Percentiles rank a stretch among this genome's conserved stretches.
Evolutionary conservation across 768 basidiomycete genomes (phyloP).

Genomic region (Leccinum arenicola): DNA sequence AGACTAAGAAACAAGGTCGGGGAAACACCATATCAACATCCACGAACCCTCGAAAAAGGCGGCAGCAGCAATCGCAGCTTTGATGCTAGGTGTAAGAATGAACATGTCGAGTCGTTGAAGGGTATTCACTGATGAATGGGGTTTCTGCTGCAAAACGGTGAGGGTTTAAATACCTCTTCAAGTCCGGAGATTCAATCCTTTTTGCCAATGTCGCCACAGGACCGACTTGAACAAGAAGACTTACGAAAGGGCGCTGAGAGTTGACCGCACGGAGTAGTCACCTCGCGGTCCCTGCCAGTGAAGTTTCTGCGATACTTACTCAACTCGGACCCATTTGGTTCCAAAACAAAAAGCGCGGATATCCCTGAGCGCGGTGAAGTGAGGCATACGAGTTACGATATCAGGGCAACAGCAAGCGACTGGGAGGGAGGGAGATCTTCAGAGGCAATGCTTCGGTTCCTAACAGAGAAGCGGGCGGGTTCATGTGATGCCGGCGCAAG

Average conservation of each 20-base stretch:
- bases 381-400: too few relatives aligned
- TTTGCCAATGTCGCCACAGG: neutral
- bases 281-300: too few relatives aligned
- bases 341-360: too few relatives aligned
- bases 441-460: too few relatives aligned
- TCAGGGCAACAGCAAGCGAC: too few relatives aligned
- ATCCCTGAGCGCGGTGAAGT: too few relatives aligned
- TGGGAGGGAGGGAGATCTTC: too few relatives aligned
- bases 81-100: neutral
- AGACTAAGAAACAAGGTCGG: neutral
- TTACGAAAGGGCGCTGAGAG: neutral
- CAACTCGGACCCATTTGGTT: too few relatives aligned
- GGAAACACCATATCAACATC: neutral
- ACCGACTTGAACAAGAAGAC: too few relatives aligned
- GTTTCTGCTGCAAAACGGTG: neutral
- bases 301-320: too few relatives aligned
- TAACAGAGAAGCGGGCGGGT: too few relatives aligned
- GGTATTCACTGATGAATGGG: neutral
- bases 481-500: too few relatives aligned
- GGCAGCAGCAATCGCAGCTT: neutral
- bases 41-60: neutral
- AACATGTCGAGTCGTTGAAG: neutral
- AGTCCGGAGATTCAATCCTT: neutral
- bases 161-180: neutral
- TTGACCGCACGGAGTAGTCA: neutral